Evolutionary conservation across 345 rosid species (phyloP), one percentile per base, ranked within the genome.

Genomic region (Gossypium bickii): DNA sequence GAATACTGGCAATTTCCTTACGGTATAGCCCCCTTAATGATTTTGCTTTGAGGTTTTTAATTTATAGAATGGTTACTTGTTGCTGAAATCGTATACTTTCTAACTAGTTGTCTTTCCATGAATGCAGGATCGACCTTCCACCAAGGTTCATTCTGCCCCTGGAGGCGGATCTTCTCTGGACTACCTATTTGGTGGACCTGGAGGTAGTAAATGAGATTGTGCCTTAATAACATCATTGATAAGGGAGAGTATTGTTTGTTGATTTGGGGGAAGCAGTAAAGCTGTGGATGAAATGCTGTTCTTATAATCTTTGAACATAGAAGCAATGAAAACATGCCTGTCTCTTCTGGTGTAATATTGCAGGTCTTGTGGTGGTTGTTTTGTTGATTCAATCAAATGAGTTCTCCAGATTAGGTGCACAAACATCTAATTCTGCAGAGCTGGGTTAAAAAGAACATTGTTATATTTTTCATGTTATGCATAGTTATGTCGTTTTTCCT

Each of bases 1-100:
- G 84, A 92, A 92, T 82, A 78, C 91, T 48, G 90, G 95, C 82
- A 92, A 89, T 86, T 90, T 92, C 83, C 74, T 92, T 81, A 90
- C 91, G 85, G 97, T 92, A 84, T 72, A 63, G 29, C 66, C 49
- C 55, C 47, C 8, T 17, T 68, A 22, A 34, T 17, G 8, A 18
- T 49, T 13, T 61, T 16, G 15, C 17, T 66, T 25, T 57, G 20
- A 57, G 5, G 2, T 57, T 57, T 48, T 47, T 45, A 24, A 34
- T 25, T 47, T 68, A 24, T 1, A 18, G 38, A 4, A 48, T 0
- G 34, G 7, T 67, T 45, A 7, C 52, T 49, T 27, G 10, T 51
- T 7, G 0, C 12, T 41, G 45, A 71, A 38, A 2, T 38, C 18
- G 12, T 17, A 0, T 18, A 3, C 13, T 56, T 34, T 34, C 11